Base-by-base conservation (phyloP, 1,284 basidiomycete species). In the Psilocybe mexicana region DNA sequence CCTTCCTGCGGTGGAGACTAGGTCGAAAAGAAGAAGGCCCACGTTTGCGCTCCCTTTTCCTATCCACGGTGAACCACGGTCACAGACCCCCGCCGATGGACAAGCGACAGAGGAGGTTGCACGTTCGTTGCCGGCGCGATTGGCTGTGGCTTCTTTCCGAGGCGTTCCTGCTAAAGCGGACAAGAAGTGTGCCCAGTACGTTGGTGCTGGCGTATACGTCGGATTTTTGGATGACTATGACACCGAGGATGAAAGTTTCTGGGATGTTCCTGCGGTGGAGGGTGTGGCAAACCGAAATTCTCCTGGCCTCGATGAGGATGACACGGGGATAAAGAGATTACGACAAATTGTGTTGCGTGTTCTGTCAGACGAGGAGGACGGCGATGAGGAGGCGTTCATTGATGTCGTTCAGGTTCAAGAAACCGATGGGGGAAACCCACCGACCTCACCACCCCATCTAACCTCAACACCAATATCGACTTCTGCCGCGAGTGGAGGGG, bases 261-360 rank as follows among this genome's bases (percentile, higher is more conserved):
- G 38, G 38, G 38, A n/a, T 3, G n/a, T 40, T 40, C 38, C 45
- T 7, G 25, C 11, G 44, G 23, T 7, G 5, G n/a, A 5, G 3
- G 45, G 7, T 2, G 36, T 10, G 33, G 26, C 7, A 42, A 10
- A 23, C 26, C 14, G 25, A 5, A 25, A 11, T 3, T 28, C 5
- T 6, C 25, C 10, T 11, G 6, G 6, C 24, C 11, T 30, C 18
- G 1, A 8, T 1, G 14, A 40, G 11, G 5, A 11, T 23, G 23
- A 30, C 25, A 28, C 12, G 11, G 26, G 18, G 40, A 47, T 6
- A 38, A 23, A 48, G 24, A 12, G 33, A 28, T 26, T 18, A 12
- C 42, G 51, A 40, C 53, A 18, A 24, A 40, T 54, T 14, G 51
- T 58, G n/a, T 14, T 58, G 14, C 45, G 51, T 12, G 50, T 52